Base-by-base conservation (phyloP, 768 basidiomycete genomes). In the Pisolithus marmoratus region DNA sequence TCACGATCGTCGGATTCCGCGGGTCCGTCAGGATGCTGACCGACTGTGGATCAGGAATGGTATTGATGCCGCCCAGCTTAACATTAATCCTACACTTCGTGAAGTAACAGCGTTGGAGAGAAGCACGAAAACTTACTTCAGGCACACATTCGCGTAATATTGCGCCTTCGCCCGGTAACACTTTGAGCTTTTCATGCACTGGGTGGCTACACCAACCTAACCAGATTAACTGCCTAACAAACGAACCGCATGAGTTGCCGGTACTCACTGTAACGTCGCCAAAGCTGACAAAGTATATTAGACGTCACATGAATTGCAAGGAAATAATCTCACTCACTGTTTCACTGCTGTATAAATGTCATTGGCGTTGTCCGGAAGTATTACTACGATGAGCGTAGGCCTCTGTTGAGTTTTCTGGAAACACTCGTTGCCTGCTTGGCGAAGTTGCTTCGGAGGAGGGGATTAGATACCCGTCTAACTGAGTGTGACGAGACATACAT, bases 21-120 rank as follows among this genome's bases (percentile, higher is more conserved):
- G 83, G 79, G 60, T 92, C 88, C 0, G 82, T 80, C 9, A 92
- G 70, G 8, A 80, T 75, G 0, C 78, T 72, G 2, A 87, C 84
- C 0, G 84, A 84, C 12, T 76, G 71, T 0, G 85, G 76, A 47
- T 88, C 85, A 0, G 88, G 89, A 27, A 92, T 74, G 2, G 81
- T 79, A 62, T 92, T 92, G 63, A 90, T 85, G 1, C 90, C 90
- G 14, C 89, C 90, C 0, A 91, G 73, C 64, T 92, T 91, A 19
- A 89, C 89, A 54, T 91, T 91, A 58, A 91, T 76, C 64, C 88
- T 91, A 54, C 22, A 20, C 22, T 23, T 20, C 4, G 17, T 36
- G 48, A 51, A 52, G 53, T 46, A 37, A 46, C 24, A 26, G 23
- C 8, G 37, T 51, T 34, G n/a, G n/a, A 11, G n/a, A 24, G 26